Base-by-base conservation (phyloP, 768 basidiomycete species). In the Clathrus columnatus region DNA sequence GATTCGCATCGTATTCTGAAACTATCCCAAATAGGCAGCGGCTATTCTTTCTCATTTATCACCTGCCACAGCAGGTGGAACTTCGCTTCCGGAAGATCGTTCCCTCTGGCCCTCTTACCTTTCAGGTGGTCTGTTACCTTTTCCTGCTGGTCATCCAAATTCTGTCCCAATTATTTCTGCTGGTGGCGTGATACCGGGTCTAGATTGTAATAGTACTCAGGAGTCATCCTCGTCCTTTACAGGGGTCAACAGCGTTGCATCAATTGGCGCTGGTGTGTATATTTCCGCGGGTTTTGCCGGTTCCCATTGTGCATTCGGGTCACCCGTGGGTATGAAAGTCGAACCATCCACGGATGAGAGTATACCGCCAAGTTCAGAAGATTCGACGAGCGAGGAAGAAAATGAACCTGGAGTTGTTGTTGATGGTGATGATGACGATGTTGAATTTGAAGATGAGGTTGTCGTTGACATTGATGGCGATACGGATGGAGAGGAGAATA, bases 21-120 rank as follows among this genome's bases (percentile, higher is more conserved):
- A 11, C 50, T 51, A 17, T 32, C 26, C 50, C 24, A 23, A 43
- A 20, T 61, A 91, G 85, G 94, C 94, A 17, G 95, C 95, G 2
- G 91, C 95, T 17, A 98, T 99, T 59, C 80, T 99, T 45, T 89
- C 89, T 4, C 91, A 92, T 67, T 75, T 95, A 56, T 81, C 84
- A 5, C 84, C 87, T 0, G 75, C 80, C 1, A 73, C 78, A 2
- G 72, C 71, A 41, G 57, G n/a, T 71, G 72, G 84, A n/a, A 76
- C 78, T 8, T 91, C 90, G 6, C 75, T 99, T 2, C 96, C 95
- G 0, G 91, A 93, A 55, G 95, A 97, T 67, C 87, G 94, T 59
- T 89, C 87, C 1, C 79, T 93, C 46, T 97, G 95, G 90, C 91
- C 91, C 0, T 82, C 82, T 29, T 90, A 84, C 68, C 74, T 91